Conservation (phyloP, 495 filamentous ascomycete species). For the Apodospora peruviana region DNA sequence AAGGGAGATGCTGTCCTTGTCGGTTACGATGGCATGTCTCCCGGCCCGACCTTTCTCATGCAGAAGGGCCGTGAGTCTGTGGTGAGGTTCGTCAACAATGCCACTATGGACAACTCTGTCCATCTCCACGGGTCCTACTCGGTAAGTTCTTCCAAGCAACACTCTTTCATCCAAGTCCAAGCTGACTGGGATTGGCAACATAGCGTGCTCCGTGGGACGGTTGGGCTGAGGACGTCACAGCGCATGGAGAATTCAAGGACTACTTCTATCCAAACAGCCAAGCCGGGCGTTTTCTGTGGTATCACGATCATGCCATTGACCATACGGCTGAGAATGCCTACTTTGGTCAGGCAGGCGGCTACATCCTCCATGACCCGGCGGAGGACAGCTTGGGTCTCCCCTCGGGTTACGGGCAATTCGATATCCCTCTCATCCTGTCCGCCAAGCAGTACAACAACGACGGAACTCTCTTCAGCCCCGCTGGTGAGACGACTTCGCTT, state of each 20-base stretch:
- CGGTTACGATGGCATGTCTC: slow-evolving; percentile 50
- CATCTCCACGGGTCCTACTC: slow-evolving; percentile 51
- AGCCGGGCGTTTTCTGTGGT: slow-evolving; percentile 48
- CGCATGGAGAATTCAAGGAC: slow-evolving; percentile 49
- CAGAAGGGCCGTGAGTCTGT: slow-evolving; percentile 42
- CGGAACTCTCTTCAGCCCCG: slow-evolving; percentile 38
- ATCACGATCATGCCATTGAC: slow-evolving; percentile 49
- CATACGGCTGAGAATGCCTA: slow-evolving; percentile 49
- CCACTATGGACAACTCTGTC: slow-evolving; percentile 31
- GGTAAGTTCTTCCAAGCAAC: slow-evolving; percentile 2
- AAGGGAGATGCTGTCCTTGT: slow-evolving; percentile 39
- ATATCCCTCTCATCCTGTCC: slow-evolving; percentile 45
- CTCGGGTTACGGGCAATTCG: slow-evolving; percentile 39
- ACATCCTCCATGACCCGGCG: slow-evolving; percentile 35
- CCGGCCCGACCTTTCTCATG: slow-evolving; percentile 46
- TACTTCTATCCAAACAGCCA: slow-evolving; percentile 56
- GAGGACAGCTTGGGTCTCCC: slow-evolving; percentile 44
- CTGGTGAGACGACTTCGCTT: slow-evolving; percentile 34
- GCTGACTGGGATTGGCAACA: not conserved
- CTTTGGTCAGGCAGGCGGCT: slow-evolving; percentile 46
- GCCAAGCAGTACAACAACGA: slow-evolving; percentile 45
- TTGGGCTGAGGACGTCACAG: slow-evolving; percentile 50
- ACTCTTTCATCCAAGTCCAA: not conserved
- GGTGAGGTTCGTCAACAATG: slow-evolving; percentile 49
- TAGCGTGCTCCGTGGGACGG: slow-evolving; percentile 38